These are phyloP conservation scores for Ophiosphaerella herpotricha DNA, from an alignment of 2,329 filamentous ascomycete species.

Conservation along the genomic window DNA sequence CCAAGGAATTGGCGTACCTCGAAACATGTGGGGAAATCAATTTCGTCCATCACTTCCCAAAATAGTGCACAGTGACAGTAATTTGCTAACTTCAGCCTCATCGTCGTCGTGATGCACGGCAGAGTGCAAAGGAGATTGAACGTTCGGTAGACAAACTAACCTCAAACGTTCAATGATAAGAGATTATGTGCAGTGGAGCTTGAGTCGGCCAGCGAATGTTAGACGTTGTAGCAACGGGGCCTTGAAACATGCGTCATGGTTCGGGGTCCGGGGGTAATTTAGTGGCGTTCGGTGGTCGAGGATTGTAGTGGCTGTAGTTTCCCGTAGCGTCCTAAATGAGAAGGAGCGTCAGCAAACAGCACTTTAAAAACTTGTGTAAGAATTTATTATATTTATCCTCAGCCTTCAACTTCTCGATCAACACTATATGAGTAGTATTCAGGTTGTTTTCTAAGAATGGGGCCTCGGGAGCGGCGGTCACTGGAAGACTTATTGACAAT, in stretches of 20 bases:
- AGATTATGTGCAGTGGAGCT: neutral
- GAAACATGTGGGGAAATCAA: conserved; percentile 7
- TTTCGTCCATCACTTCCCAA: neutral
- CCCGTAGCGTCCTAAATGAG: no score
- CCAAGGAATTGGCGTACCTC: conserved; percentile 1
- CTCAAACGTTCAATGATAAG: neutral
- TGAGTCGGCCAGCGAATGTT: neutral
- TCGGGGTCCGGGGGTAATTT: conserved; percentile 3
- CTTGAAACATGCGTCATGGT: conserved; percentile 3
- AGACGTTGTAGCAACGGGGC: neutral
- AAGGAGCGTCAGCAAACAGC: no score
- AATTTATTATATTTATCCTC: no score
- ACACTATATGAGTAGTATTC: no score
- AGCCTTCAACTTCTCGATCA: no score
- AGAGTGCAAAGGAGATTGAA: neutral
- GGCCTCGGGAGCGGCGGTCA: no score
- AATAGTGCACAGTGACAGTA: neutral
- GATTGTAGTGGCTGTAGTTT: no score
- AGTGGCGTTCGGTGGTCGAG: neutral
- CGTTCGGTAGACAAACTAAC: neutral
- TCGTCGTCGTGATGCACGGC: conserved; percentile 2
- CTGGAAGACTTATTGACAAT: no score
- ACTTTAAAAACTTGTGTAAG: no score
- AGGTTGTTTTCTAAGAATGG: no score
- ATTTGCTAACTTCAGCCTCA: neutral